These are phyloP conservation scores for Tetrahymena elliotti DNA, from an alignment of 73 alveolate species.

Conservation along the genomic window DNA sequence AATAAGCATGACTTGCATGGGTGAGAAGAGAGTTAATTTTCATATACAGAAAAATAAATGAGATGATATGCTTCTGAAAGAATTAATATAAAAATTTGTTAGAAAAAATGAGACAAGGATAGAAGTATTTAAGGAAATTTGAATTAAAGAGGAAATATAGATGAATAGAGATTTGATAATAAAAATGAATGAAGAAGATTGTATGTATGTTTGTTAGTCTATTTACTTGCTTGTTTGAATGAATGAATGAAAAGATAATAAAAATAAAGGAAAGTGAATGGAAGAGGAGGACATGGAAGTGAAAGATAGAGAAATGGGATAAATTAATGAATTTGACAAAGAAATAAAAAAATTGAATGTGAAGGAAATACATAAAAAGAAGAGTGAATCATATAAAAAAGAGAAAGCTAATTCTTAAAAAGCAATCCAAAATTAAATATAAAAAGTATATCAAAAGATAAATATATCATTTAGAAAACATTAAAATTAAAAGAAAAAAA, in stretches of 20 bases:
- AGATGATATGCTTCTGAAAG: neutral
- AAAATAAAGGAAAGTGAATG: neutral
- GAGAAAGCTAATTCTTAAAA: neutral
- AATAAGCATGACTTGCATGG: too few relatives aligned
- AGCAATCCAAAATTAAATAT: constrained; percentile 3
- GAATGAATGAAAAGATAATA: neutral
- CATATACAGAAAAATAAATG: neutral
- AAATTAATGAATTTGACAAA: neutral
- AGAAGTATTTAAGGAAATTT: neutral
- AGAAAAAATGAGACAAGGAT: neutral
- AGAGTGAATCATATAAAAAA: neutral
- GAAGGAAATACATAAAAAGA: neutral
- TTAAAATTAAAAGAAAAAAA: constrained; percentile 21
- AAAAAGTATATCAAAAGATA: constrained; percentile 2
- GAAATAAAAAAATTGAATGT: neutral
- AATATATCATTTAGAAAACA: constrained; percentile 3
- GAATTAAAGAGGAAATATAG: neutral
- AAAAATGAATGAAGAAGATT: neutral
- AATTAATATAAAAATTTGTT: neutral
- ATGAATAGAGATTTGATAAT: neutral
- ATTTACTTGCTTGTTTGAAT: neutral
- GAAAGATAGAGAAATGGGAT: neutral
- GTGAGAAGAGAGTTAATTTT: too few relatives aligned
- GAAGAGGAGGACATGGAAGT: neutral
- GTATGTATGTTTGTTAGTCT: neutral